A percentile compares a stretch with the other conserved stretches of the same genome.
Evolutionary conservation across 1,139 yeast genomes (phyloP).

Genomic region (Pichia sp.): DNA sequence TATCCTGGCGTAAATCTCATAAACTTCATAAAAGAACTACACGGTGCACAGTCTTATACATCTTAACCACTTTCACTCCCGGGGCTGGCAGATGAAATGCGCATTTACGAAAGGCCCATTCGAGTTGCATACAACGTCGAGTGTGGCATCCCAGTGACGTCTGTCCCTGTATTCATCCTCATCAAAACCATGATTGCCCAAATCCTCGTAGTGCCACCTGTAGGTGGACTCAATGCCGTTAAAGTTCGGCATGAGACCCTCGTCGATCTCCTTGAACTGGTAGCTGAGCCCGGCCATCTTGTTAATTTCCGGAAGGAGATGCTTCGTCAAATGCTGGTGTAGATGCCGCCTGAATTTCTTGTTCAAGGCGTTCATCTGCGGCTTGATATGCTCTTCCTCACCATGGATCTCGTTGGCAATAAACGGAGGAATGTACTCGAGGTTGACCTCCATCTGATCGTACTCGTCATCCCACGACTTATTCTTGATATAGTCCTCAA

Average conservation of each 20-base stretch:
- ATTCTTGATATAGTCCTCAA: constrained; percentile 62
- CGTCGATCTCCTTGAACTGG: constrained; percentile 29
- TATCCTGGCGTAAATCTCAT: background rate
- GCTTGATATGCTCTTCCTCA: constrained; percentile 67
- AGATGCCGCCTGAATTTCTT: constrained; percentile 69
- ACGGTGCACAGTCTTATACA: background rate
- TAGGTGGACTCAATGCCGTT: constrained; percentile 29
- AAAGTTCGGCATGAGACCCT: constrained; percentile 36
- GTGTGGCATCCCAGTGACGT: constrained; percentile 53
- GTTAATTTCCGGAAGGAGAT: constrained; percentile 61
- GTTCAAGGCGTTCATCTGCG: constrained; percentile 66
- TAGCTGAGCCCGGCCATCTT: constrained; percentile 49
- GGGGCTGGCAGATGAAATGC: constrained; percentile 35
- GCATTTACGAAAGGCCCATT: constrained; percentile 52
- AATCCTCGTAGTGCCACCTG: constrained; percentile 48
- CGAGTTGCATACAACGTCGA: constrained; percentile 50
- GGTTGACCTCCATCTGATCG: constrained; percentile 62
- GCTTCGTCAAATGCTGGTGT: constrained; percentile 71
- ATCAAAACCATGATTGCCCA: constrained; percentile 49
- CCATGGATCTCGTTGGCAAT: constrained; percentile 62
- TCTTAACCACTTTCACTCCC: background rate
- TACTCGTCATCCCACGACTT: constrained; percentile 75
- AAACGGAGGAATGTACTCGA: constrained; percentile 69
- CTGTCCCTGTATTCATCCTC: constrained; percentile 41
- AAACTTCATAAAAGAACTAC: background rate